Base-by-base conservation (phyloP, 2,329 filamentous ascomycete species). In the Biscogniauxia marginata region DNA sequence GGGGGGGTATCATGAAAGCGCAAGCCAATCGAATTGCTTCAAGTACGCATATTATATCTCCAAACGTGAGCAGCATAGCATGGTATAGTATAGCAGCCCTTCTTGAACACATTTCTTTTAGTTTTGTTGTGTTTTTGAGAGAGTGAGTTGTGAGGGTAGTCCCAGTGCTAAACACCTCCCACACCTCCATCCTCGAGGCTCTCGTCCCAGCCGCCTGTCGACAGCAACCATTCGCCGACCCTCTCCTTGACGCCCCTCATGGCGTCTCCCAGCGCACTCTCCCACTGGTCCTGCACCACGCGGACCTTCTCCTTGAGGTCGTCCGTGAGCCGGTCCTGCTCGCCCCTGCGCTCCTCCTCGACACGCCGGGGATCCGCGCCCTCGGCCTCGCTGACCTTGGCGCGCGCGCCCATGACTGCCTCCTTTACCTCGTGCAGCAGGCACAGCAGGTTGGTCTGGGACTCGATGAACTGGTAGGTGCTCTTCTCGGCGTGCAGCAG, bases 381-480 rank as follows among this genome's bases (percentile, higher is more conserved):
- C 68, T 91, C 84, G 0, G 84, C 83, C 70, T 91, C 87, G 46
- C 85, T 81, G 52, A 84, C 84, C 62, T 86, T 85, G 7, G 90
- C 88, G 34, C 64, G 64, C 16, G 70, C 68, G 48, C 81, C 80
- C 69, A 90, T 87, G 1, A 90, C 85, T 0, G 87, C 87, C 53
- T 90, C 90, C 69, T 91, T 91, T 52, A 96, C 91, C 73, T 97
- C 92, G 67, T 97, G 95, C 55, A 96, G 75, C 39, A 98, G 79
- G 68, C 93, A 98, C 21, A 96, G 80, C 30, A 97, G 78, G 68
- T 97, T 97, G 24, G 86, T 93, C 77, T 98, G 93, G 6, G 87
- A 89, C 77, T 98, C 95, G 67, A 98, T 97, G 74, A 96, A 98
- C 72, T 98, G 95, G 68, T 96, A 96, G 7, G 91, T 93, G 65